A percentile compares a stretch with the other conserved stretches of the same genome.
These are phyloP conservation scores for Trichophaea hybrida DNA, from an alignment of 2,329 filamentous ascomycete species.

Conservation along the genomic window DNA sequence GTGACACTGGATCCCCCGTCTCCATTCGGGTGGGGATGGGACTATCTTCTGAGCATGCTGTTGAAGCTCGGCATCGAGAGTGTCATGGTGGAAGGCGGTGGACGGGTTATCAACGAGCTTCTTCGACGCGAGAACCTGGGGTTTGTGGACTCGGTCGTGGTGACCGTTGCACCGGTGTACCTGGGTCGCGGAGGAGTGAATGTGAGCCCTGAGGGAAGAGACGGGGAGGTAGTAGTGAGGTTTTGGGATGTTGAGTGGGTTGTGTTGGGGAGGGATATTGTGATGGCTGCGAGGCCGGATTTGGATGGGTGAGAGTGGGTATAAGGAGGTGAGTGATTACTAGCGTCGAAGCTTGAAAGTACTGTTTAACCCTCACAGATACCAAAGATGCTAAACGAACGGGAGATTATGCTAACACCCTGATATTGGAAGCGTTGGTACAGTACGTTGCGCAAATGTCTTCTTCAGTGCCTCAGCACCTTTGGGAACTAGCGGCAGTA, in stretches of 20 bases:
- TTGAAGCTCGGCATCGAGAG: constrained; percentile 49
- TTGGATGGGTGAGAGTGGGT: background rate
- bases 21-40: constrained; percentile 1
- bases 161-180: constrained; percentile 83
- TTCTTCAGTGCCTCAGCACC: no score
- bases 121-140: constrained; percentile 46
- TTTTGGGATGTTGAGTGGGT: constrained; percentile 57
- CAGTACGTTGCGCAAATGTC: no score
- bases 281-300: constrained; percentile 55
- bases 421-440: no score
- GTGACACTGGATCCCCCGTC: constrained; percentile 28
- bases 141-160: constrained; percentile 63
- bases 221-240: constrained; percentile 45
- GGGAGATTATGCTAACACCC: background rate
- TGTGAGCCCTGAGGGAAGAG: constrained; percentile 51
- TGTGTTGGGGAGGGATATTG: constrained; percentile 67
- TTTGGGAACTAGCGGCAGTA: no score
- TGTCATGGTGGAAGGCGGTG: constrained; percentile 88
- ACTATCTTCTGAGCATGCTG: constrained; percentile 24
- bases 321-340: no score
- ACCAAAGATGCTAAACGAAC: no score
- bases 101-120: constrained; percentile 64
- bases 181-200: constrained; percentile 70
- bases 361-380: no score
- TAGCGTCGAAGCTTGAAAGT: no score